Conservation (phyloP, 768 basidiomycete species). For the Tubosaeta sp. region DNA sequence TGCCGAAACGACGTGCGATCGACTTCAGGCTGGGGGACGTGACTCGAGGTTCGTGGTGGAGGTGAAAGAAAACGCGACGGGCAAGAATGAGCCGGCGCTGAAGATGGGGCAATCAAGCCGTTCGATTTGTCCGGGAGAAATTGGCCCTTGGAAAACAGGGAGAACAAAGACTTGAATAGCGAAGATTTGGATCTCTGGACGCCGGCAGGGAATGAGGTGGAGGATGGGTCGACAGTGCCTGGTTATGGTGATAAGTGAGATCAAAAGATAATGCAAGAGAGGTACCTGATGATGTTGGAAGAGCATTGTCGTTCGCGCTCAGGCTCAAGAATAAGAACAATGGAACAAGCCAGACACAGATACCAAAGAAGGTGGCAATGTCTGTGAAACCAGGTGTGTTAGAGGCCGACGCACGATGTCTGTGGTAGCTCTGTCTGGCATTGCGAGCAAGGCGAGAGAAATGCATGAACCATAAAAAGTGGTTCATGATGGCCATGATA, state of each 20-base stretch:
- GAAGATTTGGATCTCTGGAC: conserved; percentile 50
- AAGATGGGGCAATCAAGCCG: conserved; percentile 63
- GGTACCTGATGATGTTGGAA: conserved; percentile 66
- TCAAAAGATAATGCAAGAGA: neutral
- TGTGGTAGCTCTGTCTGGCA: conserved; percentile 46
- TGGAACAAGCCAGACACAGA: conserved; percentile 87
- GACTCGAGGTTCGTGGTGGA: conserved; percentile 23
- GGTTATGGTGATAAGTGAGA: neutral
- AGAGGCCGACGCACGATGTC: conserved; percentile 39
- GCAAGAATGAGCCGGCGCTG: conserved; percentile 7
- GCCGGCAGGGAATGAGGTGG: conserved; percentile 22
- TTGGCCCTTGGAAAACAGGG: conserved; percentile 39
- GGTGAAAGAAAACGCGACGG: conserved; percentile 22
- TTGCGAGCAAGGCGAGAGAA: conserved; percentile 73
- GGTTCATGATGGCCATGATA: conserved; percentile 78
- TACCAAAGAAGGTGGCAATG: conserved; percentile 78
- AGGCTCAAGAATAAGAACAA: conserved; percentile 93
- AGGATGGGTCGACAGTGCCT: conserved; percentile 24
- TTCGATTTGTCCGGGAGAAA: conserved; percentile 46
- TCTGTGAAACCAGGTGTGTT: conserved; percentile 55
- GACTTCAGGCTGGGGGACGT: conserved; percentile 26
- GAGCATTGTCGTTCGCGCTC: conserved; percentile 94
- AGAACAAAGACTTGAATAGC: conserved; percentile 64
- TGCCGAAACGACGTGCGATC: conserved; percentile 24
- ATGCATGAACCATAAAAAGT: conserved; percentile 96